A percentile compares a stretch with the other conserved stretches of the same genome.
Conservation (phyloP, 208 protist species). For the Leptomonas pyrrhocoris region DNA sequence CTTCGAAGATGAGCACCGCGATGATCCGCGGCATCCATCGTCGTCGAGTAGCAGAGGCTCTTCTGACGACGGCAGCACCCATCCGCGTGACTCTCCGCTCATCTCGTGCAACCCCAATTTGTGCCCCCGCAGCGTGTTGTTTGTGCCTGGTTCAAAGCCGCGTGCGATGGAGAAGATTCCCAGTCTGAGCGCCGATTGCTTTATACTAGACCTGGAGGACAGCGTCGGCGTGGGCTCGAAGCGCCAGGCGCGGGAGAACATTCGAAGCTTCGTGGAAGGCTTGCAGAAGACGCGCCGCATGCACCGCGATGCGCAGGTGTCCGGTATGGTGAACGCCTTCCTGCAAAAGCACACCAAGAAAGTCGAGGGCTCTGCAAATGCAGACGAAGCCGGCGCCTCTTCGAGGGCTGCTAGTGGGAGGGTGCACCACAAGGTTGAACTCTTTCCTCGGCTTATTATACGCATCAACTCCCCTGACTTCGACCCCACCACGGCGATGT, state of each 20-base stretch:
- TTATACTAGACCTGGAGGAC: slow-evolving; percentile 83
- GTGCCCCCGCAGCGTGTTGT: slow-evolving; percentile 82
- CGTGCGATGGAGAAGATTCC: slow-evolving; percentile 61
- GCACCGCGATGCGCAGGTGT: slow-evolving; percentile 21
- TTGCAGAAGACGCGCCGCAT: slow-evolving; percentile 11
- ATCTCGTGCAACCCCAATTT: slow-evolving; percentile 53
- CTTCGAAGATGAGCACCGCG: slow-evolving; percentile 5
- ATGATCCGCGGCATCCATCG: background rate
- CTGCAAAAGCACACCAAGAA: background rate
- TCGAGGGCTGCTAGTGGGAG: too few species aligned
- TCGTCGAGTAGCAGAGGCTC: background rate
- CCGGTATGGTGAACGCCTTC: background rate
- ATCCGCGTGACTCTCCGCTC: slow-evolving; percentile 12
- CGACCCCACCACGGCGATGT: slow-evolving; percentile 67
- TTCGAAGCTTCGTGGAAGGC: slow-evolving; percentile 56
- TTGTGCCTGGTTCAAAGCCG: slow-evolving; percentile 65
- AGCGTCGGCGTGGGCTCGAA: slow-evolving; percentile 48
- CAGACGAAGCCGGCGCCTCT: too few species aligned
- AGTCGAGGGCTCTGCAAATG: background rate
- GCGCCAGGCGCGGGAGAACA: slow-evolving; percentile 61
- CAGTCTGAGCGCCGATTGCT: slow-evolving; percentile 63
- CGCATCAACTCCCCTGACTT: slow-evolving; percentile 83
- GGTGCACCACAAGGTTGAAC: background rate
- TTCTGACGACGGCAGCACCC: too few species aligned
- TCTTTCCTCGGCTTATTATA: slow-evolving; percentile 59